Conservation (phyloP, 2,329 filamentous ascomycete species). For the Colletotrichum tropicicola region DNA sequence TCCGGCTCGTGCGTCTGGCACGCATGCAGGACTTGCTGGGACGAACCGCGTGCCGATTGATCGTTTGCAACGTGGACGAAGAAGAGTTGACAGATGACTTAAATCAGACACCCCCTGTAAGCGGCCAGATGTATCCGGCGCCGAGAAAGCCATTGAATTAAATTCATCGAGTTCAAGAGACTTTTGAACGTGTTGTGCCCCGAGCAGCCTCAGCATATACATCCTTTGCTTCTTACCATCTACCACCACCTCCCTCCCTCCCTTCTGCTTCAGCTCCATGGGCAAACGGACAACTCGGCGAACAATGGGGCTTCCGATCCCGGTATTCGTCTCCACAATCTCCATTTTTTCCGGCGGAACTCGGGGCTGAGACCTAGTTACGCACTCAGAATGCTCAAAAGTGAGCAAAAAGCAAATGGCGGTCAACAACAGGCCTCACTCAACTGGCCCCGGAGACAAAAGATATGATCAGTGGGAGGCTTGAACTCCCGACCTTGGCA, state of each 20-base stretch:
- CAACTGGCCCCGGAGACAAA: neutral
- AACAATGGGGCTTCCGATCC: neutral
- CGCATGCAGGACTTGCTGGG: neutral
- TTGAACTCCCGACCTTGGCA: slow-evolving; percentile 31
- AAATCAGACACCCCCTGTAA: too few species aligned
- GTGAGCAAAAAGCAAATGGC: neutral
- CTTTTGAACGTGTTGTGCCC: too few species aligned
- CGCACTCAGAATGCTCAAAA: neutral
- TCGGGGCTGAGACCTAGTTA: neutral
- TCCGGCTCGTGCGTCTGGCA: slow-evolving; percentile 3
- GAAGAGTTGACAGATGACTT: too few species aligned
- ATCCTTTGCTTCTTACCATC: too few species aligned
- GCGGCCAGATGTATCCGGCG: too few species aligned
- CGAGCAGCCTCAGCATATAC: too few species aligned
- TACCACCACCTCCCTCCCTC: too few species aligned
- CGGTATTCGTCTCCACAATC: neutral
- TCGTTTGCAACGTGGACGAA: neutral
- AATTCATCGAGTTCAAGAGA: too few species aligned
- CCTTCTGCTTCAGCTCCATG: neutral
- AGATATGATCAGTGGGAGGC: slow-evolving; percentile 24
- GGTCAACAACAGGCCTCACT: neutral
- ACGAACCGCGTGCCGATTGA: neutral
- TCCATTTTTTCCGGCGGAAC: neutral
- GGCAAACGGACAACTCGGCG: neutral
- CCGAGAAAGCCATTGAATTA: too few species aligned